Evolutionary conservation across 306 rosid genomes (phyloP), one percentile per base, ranked within the genome.

Genomic region (Nissolia schottii): DNA sequence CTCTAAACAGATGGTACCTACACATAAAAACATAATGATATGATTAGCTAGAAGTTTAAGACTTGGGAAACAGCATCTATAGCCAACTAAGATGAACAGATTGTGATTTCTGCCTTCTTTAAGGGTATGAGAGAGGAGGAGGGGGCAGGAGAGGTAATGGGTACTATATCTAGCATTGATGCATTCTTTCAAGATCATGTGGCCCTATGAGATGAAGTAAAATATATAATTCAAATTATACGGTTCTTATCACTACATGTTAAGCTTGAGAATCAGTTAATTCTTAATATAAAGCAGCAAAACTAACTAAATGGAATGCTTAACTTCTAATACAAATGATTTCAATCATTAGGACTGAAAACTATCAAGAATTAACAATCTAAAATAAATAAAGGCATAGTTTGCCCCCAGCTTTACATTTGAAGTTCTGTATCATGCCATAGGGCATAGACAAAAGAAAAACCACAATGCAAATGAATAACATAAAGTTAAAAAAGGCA

Each of bases 1-100:
- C 87, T 18, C 83, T 81, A 43, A 58, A 85, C 16, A 85, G 71
- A 76, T 81, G 72, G 23, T 78, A 86, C 85, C 90, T 86, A 58
- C 81, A 76, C 14, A 76, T n/a, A 58, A 15, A 37, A 53, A 11
- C 24, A 82, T 13, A 22, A 69, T 29, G 40, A 58, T 32, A 29
- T 24, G 38, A 49, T 45, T 25, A 41, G 75, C 27, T 27, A n/a
- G n/a, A n/a, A n/a, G n/a, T n/a, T n/a, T n/a, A 45, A 50, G 28
- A 46, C n/a, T 40, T 27, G 50, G 58, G 23, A 50, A 48, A 72
- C 67, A 67, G 16, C 53, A 34, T 6, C 18, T 35, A 72, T 73
- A 59, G 61, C 37, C n/a, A 57, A 68, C n/a, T 38, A 49, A 54
- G 23, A 80, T 32, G 37, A 80, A 68, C 35, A 63, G 32, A 2